Conservation (phyloP, 2,329 filamentous ascomycete species). For the Leptographium procerum region DNA sequence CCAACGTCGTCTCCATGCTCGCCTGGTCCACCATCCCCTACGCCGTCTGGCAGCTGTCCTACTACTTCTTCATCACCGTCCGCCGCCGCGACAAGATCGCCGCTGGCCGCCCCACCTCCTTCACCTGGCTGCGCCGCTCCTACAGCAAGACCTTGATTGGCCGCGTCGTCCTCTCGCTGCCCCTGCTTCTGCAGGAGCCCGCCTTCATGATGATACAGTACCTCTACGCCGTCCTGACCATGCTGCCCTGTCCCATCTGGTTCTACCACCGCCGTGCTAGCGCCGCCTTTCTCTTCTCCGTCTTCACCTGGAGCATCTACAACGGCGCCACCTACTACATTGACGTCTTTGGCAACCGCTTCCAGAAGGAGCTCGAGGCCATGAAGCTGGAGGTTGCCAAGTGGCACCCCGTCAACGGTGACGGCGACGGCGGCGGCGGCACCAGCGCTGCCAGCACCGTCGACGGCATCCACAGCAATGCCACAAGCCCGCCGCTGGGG, state of each 20-base stretch:
- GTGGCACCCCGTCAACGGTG: slow-evolving; percentile 52
- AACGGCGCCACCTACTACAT: slow-evolving; percentile 98
- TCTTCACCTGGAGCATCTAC: slow-evolving; percentile 94
- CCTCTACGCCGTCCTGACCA: slow-evolving; percentile 76
- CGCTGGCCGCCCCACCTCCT: slow-evolving; percentile 87
- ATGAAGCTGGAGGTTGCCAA: slow-evolving; percentile 81
- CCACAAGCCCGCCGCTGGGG: slow-evolving; percentile 10
- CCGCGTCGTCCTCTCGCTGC: slow-evolving; percentile 68
- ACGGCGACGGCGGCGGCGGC: slow-evolving; percentile 6
- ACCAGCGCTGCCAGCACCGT: background rate
- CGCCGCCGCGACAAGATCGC: slow-evolving; percentile 92
- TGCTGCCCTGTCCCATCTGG: slow-evolving; percentile 91
- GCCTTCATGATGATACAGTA: slow-evolving; percentile 98
- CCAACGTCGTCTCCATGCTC: slow-evolving; percentile 70
- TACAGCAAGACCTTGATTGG: slow-evolving; percentile 88
- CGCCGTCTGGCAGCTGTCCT: slow-evolving; percentile 79
- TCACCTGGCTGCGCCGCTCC: slow-evolving; percentile 89
- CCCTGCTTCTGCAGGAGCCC: slow-evolving; percentile 64
- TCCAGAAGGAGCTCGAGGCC: slow-evolving; percentile 89
- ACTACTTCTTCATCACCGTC: slow-evolving; percentile 93
- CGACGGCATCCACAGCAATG: slow-evolving; percentile 2
- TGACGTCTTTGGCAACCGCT: slow-evolving; percentile 90
- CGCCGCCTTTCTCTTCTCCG: slow-evolving; percentile 59
- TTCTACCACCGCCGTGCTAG: slow-evolving; percentile 81
- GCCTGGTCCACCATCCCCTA: slow-evolving; percentile 92